Evolutionary conservation across 108 stramenopile species (phyloP).

Genomic region (Stephanodiscus minutulus): DNA sequence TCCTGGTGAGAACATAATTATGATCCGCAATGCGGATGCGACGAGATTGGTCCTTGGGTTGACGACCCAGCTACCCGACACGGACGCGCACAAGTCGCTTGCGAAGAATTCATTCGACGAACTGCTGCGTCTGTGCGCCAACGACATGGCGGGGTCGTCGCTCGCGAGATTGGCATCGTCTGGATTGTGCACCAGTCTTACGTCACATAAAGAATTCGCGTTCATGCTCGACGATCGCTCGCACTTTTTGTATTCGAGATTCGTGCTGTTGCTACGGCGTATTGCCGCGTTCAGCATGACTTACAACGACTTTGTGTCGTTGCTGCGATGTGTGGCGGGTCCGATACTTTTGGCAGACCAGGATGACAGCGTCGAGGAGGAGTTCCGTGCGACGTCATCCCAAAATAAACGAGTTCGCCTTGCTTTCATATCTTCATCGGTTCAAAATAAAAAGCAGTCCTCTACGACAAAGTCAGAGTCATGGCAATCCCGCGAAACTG

Average conservation of each 20-base stretch:
- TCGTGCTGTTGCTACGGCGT: slow-evolving; percentile 66
- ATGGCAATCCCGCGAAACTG: slow-evolving; percentile 64
- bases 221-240: slow-evolving; percentile 67
- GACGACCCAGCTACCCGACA: slow-evolving; percentile 59
- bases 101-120: slow-evolving; percentile 73
- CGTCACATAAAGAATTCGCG: slow-evolving; percentile 75
- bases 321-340: slow-evolving; percentile 73
- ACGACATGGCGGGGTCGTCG: slow-evolving; percentile 72
- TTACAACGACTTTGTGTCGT: slow-evolving; percentile 82
- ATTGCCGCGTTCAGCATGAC: slow-evolving; percentile 86
- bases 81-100: slow-evolving; percentile 52
- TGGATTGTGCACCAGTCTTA: slow-evolving; percentile 77
- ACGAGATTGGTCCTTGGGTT: slow-evolving; percentile 76
- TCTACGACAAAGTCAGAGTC: slow-evolving; percentile 48
- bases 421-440: slow-evolving; percentile 74
- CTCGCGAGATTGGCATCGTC: slow-evolving; percentile 76
- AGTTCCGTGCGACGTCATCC: slow-evolving; percentile 10
- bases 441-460: slow-evolving; percentile 42
- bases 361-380: slow-evolving; percentile 34
- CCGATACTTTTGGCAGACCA: slow-evolving; percentile 67
- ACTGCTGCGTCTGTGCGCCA: slow-evolving; percentile 70
- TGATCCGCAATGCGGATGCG: slow-evolving; percentile 81
- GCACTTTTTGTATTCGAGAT: slow-evolving; percentile 74
- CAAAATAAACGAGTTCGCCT: slow-evolving; percentile 60
- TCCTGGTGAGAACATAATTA: slow-evolving; percentile 28